Evolutionary conservation across 1,139 yeast genomes (phyloP).

Genomic region (Candida glucosophila): DNA sequence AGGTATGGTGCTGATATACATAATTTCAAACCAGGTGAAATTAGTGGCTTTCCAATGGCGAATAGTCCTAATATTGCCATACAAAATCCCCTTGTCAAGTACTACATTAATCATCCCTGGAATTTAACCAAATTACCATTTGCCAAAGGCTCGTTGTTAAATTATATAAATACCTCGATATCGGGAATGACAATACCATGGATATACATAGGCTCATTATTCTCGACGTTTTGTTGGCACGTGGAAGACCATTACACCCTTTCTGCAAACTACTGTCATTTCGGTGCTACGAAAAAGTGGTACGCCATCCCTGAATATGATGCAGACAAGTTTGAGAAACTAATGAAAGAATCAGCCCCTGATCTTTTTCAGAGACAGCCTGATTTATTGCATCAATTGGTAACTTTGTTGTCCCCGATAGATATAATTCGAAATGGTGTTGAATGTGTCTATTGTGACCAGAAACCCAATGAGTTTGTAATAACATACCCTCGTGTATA

Average conservation of each 20-base stretch:
- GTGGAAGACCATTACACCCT: conserved; percentile 75
- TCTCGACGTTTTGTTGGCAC: conserved; percentile 81
- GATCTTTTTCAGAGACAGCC: conserved; percentile 83
- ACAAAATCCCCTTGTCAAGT: conserved; percentile 12
- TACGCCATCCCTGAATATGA: conserved; percentile 59
- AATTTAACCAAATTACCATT: conserved; percentile 61
- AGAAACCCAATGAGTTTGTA: conserved; percentile 71
- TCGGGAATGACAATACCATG: conserved; percentile 83
- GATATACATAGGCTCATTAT: conserved; percentile 67
- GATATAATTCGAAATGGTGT: conserved; percentile 45
- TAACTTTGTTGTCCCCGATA: conserved; percentile 68
- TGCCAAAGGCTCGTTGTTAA: conserved; percentile 55
- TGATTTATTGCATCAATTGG: conserved; percentile 79
- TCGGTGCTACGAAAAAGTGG: conserved; percentile 73
- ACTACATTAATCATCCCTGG: conserved; percentile 52
- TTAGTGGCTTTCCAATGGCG: conserved; percentile 58
- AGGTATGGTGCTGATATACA: conserved; percentile 78
- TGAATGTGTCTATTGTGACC: conserved; percentile 64
- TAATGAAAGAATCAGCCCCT: conserved; percentile 58
- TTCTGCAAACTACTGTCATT: conserved; percentile 71
- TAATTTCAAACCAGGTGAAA: conserved; percentile 48
- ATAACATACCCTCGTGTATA: conserved; percentile 71
- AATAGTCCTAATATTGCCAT: conserved; percentile 17
- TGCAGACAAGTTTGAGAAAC: conserved; percentile 45
- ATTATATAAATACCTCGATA: conserved; percentile 50